Evolutionary conservation across 148 eudicot genomes (phyloP), one percentile per base, ranked within the genome.

Genomic region (Nepenthes mirabilis): DNA sequence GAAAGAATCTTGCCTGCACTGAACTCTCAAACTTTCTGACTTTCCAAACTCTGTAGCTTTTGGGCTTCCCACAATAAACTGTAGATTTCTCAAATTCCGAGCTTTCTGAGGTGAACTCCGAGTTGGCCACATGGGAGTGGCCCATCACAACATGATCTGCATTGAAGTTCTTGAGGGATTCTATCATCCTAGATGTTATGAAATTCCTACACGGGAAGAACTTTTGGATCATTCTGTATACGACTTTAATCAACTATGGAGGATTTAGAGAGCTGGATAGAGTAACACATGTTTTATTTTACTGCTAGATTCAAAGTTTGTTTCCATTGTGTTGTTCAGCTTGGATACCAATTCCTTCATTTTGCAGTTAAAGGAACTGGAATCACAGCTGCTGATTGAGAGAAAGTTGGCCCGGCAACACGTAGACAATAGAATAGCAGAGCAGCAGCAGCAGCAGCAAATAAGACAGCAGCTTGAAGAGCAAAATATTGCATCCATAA

Each of bases 351-450:
- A 51, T 10, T 12, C 43, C 34, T 3, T 47, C 48, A 32, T 68
- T 53, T 64, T 71, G 61, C 82, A 91, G 97, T 70, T 91, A 58
- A 91, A 91, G 74, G 97, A 91, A 75, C 58, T 91, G 59, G 97
- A 91, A 73, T 73, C 94, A 7, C 96, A 91, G 54, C 90, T 91
- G 43, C 58, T 88, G 71, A 76, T 88, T 33, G 97, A 91, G 77
- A 72, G 97, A 65, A 91, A 79, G 80, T 72, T 91, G 56, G 97
- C 97, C 64, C 68, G 96, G 36, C 97, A 88, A 65, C 96, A 91
- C 49, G 86, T 91, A 14, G 96, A 85, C 73, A 74, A 84, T 3
- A 88, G 80, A 69, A 74, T 91, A 47, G 86, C 83, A 7, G 95
- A 87, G 64, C 84, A 69, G 59, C 85, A 85, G 40, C 84, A 69